Percentiles rank a stretch among this genome's conserved stretches.
phyloP scores from a whole-genome alignment of 495 filamentous ascomycete genomes.

The Penicillium roqueforti region DNA sequence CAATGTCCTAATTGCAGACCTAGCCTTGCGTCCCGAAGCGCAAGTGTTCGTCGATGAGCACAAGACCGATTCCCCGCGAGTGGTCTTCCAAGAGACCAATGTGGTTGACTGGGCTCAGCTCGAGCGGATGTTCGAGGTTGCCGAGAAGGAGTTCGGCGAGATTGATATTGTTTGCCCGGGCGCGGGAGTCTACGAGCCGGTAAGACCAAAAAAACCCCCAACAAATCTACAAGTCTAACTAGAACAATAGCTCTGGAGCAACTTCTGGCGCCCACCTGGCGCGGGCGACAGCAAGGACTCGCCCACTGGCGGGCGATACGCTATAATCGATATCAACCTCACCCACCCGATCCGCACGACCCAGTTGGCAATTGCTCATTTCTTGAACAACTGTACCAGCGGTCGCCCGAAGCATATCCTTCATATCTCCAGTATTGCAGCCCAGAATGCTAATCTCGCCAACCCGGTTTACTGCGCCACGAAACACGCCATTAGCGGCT shows the following conservation, averaged over 20 bases:
- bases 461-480: constrained; percentile 58
- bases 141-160: constrained; percentile 51
- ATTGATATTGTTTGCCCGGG: constrained; percentile 65
- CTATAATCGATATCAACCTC: constrained; percentile 60
- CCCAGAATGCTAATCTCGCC: constrained; percentile 46
- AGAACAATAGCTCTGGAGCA: constrained; percentile 47
- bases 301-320: constrained; percentile 46
- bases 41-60: constrained; percentile 52
- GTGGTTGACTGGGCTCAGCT: constrained; percentile 59
- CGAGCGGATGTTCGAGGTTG: constrained; percentile 52
- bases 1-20: constrained; percentile 63
- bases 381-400: constrained; percentile 34
- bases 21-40: constrained; percentile 61
- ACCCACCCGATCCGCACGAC: constrained; percentile 66
- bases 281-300: constrained; percentile 45
- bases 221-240: background rate
- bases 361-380: constrained; percentile 60
- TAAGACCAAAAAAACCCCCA: constrained; percentile 19
- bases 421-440: constrained; percentile 61
- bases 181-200: constrained; percentile 65
- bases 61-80: constrained; percentile 37
- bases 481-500: constrained; percentile 60
- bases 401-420: constrained; percentile 49
- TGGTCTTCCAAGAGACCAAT: constrained; percentile 60
- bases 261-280: constrained; percentile 63